Evolutionary conservation across 257 asterid species (phyloP), one percentile per base, ranked within the genome.

Genomic region (Ballota nigra): DNA sequence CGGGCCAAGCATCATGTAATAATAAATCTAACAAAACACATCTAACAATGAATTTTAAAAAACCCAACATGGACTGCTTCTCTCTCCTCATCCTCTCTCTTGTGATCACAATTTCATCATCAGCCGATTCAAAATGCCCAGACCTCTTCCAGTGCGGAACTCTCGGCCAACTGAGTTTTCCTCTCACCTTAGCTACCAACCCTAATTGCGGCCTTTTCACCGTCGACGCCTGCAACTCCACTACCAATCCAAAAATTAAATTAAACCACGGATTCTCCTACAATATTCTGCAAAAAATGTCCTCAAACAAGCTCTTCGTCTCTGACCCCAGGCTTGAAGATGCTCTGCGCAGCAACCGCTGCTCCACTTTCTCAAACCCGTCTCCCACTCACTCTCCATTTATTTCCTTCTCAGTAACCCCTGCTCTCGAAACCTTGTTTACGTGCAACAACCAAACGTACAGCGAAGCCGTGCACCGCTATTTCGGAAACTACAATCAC

Each of bases 121-220:
- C n/a, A n/a, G 73, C 65, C 7, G 26, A 26, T n/a, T 75, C 77
- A 0, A 52, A 13, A 0, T 74, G 83, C 64, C 77, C 66, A 5
- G 5, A 2, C 0, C 23, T 55, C 1, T 74, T 74, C 75, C 4
- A 4, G 15, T 76, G 90, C 52, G 69, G 69, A 40, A 23, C 12
- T 19, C 29, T 84, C 2, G 33, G 9, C 18, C 13, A 36, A 36
- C 12, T 83, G 23, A 16, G 3, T 26, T 76, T 76, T 40, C 84
- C 87, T 8, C 73, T 76, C 71, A 1, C 74, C 41, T 2, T 29
- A 19, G 0, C 0, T 3, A 6, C 38, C 3, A n/a, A 10, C 5
- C 65, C 73, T 1, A 8, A 16, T 1, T 83, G 87, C 29, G 87
- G 87, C 8, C 58, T 81, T 19, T 51, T 70, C 69, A 19, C 13